Base-by-base conservation (phyloP, 73 alveolate species). In the Diophrys sp. region DNA sequence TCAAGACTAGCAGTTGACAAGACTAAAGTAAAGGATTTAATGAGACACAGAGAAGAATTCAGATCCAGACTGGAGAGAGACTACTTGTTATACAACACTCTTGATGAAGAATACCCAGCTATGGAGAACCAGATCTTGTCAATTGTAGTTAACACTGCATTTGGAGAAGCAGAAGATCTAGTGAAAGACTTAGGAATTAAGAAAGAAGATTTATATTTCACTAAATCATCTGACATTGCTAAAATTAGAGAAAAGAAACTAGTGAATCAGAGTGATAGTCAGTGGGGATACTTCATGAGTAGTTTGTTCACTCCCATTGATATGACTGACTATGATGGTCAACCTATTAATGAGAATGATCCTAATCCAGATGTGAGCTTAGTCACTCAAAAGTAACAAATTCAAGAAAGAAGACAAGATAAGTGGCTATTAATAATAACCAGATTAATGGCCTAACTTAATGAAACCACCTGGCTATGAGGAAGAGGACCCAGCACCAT, bases 281-380 rank as follows among this genome's bases (percentile, higher is more conserved):
- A 57, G 30, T 85, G 62, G 73, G 23, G 31, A 29, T 53, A 69
- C 29, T 23, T 79, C n/a, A 2, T 67, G 79, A 70, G 74, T 68
- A 74, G 78, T 29, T 68, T 80, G 71, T 33, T 71, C 81, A 29
- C 78, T 29, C 93, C 93, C 24, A 33, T 86, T 27, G 87, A 86
- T 73, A 80, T 86, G 89, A 80, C 93, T 33, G 93, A 86, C 83
- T 86, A 86, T 72, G 93, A 86, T 1, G 75, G 68, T 55, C 27
- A 53, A 23, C 68, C 57, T 44, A 75, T 80, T 30, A 75, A 28
- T 28, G 33, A 25, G 30, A 26, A 55, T 55, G 2, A 29, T 14
- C 29, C 54, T 68, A 11, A 55, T 25, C 54, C 56, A 68, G 18
- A 28, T n/a, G 56, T 1, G 54, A 1, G 68, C 30, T 8, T 31